Percentiles rank a stretch among this genome's conserved stretches.
These are phyloP conservation scores for Blastocystis sp. DNA, from an alignment of 352 stramenopile genomes.

Conservation along the genomic window DNA sequence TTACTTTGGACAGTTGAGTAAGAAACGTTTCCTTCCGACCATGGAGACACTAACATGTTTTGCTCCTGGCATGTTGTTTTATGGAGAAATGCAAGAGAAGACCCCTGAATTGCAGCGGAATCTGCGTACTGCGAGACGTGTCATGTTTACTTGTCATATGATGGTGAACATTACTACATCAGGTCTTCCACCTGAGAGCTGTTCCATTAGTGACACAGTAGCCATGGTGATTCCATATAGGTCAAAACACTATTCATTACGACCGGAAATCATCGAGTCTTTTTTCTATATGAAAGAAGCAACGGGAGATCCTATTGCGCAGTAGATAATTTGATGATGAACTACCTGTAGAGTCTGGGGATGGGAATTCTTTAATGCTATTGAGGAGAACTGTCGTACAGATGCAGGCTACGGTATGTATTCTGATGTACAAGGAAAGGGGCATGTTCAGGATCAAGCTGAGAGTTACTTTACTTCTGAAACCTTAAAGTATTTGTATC, in stretches of 20 bases:
- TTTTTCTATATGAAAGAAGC: constrained; percentile 77
- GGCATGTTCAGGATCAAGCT: background rate
- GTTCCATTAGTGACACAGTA: constrained; percentile 71
- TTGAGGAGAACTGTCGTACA: constrained; percentile 78
- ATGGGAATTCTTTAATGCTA: constrained; percentile 80
- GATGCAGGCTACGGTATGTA: constrained; percentile 75
- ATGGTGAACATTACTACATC: constrained; percentile 31
- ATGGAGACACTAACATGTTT: constrained; percentile 74
- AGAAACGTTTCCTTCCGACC: constrained; percentile 49
- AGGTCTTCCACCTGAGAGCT: constrained; percentile 70
- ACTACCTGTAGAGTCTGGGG: constrained; percentile 78
- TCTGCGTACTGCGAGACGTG: constrained; percentile 72
- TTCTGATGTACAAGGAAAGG: constrained; percentile 60
- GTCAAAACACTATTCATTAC: constrained; percentile 75
- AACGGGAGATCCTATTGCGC: constrained; percentile 59
- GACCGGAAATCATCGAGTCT: constrained; percentile 81
- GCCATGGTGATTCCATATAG: constrained; percentile 71
- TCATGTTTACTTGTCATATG: constrained; percentile 68
- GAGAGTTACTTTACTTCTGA: constrained; percentile 48
- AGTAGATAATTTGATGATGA: constrained; percentile 78
- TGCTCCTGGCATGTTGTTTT: constrained; percentile 76
- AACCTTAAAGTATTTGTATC: constrained; percentile 64
- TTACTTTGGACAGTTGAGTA: constrained; percentile 70
- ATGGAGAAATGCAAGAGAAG: constrained; percentile 75
- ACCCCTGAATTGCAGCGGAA: constrained; percentile 73